Percentiles rank a stretch among this genome's conserved stretches.
phyloP scores from a whole-genome alignment of 177 flowering plant genomes.

The Tripterygium wilfordii region DNA sequence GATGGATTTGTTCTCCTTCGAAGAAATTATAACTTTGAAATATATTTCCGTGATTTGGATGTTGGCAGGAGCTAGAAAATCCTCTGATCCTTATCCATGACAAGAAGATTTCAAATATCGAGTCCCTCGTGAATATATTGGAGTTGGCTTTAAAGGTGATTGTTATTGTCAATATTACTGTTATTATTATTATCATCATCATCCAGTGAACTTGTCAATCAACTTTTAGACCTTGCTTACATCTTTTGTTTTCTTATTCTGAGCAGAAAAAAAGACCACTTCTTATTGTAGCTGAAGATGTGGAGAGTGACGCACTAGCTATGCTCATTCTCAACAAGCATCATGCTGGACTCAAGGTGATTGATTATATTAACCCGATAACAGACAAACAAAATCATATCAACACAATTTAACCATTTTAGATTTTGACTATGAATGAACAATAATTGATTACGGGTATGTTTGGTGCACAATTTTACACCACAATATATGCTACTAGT shows the following conservation, averaged over 20 bases:
- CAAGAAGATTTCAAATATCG: constrained; percentile 69
- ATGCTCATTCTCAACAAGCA: constrained; percentile 82
- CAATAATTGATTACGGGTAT: not conserved
- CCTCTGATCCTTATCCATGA: constrained; percentile 80
- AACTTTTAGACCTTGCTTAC: not conserved
- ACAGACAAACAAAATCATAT: not conserved
- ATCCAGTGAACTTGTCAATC: not conserved
- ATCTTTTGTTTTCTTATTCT: not conserved
- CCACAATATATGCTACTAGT: too few species aligned
- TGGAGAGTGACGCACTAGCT: constrained; percentile 70
- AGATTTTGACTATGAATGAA: constrained; percentile 64
- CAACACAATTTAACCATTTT: constrained; percentile 43
- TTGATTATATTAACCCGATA: constrained; percentile 1
- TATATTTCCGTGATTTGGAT: too few species aligned
- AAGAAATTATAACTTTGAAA: too few species aligned
- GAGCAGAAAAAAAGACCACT: constrained; percentile 56
- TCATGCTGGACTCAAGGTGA: constrained; percentile 77
- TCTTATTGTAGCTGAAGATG: constrained; percentile 84
- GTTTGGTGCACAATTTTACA: too few species aligned
- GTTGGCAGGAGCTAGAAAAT: constrained; percentile 75
- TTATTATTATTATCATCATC: constrained; percentile 1
- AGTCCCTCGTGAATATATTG: constrained; percentile 50
- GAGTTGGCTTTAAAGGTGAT: constrained; percentile 65
- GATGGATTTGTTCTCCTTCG: too few species aligned
- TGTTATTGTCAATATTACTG: not conserved